These are phyloP conservation scores for Gaillardinia entomophila DNA, from an alignment of 805 yeast species.

Conservation along the genomic window DNA sequence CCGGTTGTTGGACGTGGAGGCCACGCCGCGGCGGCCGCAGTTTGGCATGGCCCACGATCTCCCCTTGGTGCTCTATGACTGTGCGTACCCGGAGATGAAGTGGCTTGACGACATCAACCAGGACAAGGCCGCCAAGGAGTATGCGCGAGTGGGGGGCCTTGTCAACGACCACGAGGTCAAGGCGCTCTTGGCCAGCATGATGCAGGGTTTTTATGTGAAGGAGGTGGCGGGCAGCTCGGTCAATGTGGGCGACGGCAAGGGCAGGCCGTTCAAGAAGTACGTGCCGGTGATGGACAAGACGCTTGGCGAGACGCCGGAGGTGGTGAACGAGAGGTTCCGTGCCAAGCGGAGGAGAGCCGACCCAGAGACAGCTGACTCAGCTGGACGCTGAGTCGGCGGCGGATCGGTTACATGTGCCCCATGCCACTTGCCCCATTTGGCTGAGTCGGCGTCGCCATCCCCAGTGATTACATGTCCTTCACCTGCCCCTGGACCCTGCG, in stretches of 20 bases:
- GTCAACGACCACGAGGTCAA: constrained; percentile 57
- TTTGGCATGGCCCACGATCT: constrained; percentile 88
- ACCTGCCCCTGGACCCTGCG: background rate
- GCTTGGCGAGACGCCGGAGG: constrained; percentile 59
- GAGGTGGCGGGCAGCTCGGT: constrained; percentile 25
- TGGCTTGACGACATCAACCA: constrained; percentile 43
- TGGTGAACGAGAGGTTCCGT: constrained; percentile 58
- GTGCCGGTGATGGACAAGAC: constrained; percentile 53
- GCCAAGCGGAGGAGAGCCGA: constrained; percentile 26
- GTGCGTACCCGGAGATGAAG: constrained; percentile 64
- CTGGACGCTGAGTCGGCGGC: too few relatives aligned
- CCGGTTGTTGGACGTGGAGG: constrained; percentile 52
- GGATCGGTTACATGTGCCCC: too few relatives aligned
- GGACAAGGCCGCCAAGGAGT: constrained; percentile 35
- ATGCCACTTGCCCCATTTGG: too few relatives aligned
- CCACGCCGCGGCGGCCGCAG: constrained; percentile 62
- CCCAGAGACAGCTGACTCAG: background rate
- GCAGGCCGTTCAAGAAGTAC: constrained; percentile 53
- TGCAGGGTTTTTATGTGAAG: constrained; percentile 28
- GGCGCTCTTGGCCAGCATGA: constrained; percentile 44
- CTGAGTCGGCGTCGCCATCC: too few relatives aligned
- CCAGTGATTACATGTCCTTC: too few relatives aligned
- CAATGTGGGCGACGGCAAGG: constrained; percentile 76
- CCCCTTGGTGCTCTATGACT: constrained; percentile 83
- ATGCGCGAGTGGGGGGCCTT: constrained; percentile 41